Percentiles rank a stretch among this genome's conserved stretches.
phyloP scores from a whole-genome alignment of 129 eudicot species.

The Centaurea solstitialis region DNA sequence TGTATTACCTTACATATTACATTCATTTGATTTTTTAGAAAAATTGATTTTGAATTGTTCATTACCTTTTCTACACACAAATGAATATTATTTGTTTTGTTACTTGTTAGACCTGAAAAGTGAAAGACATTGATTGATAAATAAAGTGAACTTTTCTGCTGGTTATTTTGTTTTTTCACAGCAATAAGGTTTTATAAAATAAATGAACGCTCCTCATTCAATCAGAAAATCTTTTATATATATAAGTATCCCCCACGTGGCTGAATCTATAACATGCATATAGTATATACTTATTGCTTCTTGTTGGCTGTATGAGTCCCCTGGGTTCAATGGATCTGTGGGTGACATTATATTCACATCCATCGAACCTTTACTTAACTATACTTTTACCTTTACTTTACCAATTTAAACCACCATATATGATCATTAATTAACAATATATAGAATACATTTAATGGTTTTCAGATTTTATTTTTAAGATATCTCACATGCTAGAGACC shows the following conservation, averaged over 20 bases:
- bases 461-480: not conserved
- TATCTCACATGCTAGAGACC: not conserved
- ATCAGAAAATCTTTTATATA: not conserved
- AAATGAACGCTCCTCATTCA: slow-evolving; percentile 12
- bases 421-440: not conserved
- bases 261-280: slow-evolving; percentile 6
- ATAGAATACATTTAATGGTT: not conserved
- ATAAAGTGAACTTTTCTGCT: not conserved
- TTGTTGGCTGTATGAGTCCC: not conserved
- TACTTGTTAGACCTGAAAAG: not conserved
- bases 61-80: not conserved
- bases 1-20: too few relatives aligned
- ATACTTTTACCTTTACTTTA: not conserved
- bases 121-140: not conserved
- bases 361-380: too few relatives aligned
- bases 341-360: not conserved
- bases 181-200: not conserved
- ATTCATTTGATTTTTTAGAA: too few relatives aligned
- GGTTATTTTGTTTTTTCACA: not conserved
- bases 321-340: slow-evolving; percentile 38
- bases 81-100: not conserved
- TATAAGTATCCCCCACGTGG: slow-evolving; percentile 24
- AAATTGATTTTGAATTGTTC: too few relatives aligned
- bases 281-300: slow-evolving; percentile 19
- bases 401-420: not conserved